A percentile compares a stretch with the other conserved stretches of the same genome.
These are phyloP conservation scores for Puccinia hordei DNA, from an alignment of 1,284 basidiomycete genomes.

Conservation along the genomic window DNA sequence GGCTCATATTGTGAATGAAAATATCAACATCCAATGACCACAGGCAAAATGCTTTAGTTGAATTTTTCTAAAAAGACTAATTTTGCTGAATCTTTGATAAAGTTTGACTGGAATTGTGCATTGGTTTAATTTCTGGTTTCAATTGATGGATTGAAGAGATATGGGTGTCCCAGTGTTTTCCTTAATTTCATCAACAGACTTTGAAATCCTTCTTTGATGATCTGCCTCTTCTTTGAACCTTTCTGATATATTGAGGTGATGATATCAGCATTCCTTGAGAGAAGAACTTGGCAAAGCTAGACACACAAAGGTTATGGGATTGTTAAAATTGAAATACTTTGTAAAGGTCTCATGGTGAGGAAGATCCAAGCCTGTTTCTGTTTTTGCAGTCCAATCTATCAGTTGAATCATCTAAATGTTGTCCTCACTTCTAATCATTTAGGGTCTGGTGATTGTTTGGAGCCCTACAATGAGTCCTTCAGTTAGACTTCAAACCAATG, in stretches of 20 bases:
- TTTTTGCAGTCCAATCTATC: slow-evolving; percentile 3
- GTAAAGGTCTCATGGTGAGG: slow-evolving; percentile 75
- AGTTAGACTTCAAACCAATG: slow-evolving; percentile 54
- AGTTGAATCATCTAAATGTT: slow-evolving; percentile 7
- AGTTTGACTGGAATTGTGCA: slow-evolving; percentile 32
- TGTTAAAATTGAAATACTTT: slow-evolving; percentile 61
- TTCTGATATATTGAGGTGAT: slow-evolving; percentile 48
- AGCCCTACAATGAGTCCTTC: slow-evolving; percentile 54
- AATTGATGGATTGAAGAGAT: slow-evolving; percentile 40
- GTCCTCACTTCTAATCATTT: slow-evolving; percentile 44
- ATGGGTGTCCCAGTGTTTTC: slow-evolving; percentile 57
- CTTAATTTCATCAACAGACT: slow-evolving; percentile 58
- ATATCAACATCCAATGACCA: slow-evolving; percentile 57
- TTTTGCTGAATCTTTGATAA: slow-evolving; percentile 46
- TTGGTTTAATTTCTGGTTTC: slow-evolving; percentile 30
- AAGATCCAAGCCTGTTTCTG: slow-evolving; percentile 47
- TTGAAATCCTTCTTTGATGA: slow-evolving; percentile 53
- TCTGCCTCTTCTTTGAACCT: slow-evolving; percentile 52
- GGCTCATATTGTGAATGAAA: slow-evolving; percentile 57
- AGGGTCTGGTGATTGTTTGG: slow-evolving; percentile 39
- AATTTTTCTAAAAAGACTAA: slow-evolving; percentile 52
- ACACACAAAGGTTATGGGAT: background rate
- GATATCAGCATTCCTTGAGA: slow-evolving; percentile 35
- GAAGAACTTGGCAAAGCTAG: slow-evolving; percentile 41
- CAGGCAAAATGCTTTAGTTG: slow-evolving; percentile 55